Evolutionary conservation across 2,329 filamentous ascomycete genomes (phyloP).

Genomic region (Tolypocladium guangdongense): DNA sequence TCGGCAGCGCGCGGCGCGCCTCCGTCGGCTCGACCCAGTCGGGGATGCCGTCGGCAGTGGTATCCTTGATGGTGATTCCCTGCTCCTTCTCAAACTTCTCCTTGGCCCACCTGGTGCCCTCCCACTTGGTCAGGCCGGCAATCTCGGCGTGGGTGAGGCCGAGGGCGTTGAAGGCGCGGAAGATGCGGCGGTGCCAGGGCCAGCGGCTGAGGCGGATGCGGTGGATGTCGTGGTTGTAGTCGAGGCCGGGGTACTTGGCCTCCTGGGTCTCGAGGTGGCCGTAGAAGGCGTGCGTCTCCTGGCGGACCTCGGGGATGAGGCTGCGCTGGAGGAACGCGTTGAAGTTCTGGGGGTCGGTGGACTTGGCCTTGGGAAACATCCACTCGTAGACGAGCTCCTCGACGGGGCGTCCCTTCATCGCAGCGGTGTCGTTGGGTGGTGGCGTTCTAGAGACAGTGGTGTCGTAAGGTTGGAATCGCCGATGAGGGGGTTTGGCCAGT

Average conservation of each 20-base stretch:
- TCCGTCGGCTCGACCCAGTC: constrained; percentile 34
- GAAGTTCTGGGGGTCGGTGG: constrained; percentile 62
- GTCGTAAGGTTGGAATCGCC: not conserved
- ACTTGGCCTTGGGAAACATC: constrained; percentile 59
- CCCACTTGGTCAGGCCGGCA: constrained; percentile 64
- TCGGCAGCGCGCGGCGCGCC: constrained; percentile 1
- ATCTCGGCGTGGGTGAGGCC: constrained; percentile 61
- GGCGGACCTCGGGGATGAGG: constrained; percentile 66
- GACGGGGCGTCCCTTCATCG: constrained; percentile 62
- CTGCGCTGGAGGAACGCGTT: constrained; percentile 56
- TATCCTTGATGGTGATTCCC: constrained; percentile 58
- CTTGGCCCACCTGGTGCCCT: constrained; percentile 74
- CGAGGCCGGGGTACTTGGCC: constrained; percentile 70
- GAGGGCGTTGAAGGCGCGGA: constrained; percentile 63
- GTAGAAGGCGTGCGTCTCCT: constrained; percentile 70
- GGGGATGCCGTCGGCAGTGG: constrained; percentile 56
- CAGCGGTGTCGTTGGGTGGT: constrained; percentile 10
- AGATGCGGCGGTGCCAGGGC: constrained; percentile 65
- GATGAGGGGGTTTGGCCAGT: not conserved
- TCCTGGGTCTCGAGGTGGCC: constrained; percentile 70
- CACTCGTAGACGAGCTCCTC: constrained; percentile 64
- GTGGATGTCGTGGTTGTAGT: constrained; percentile 64
- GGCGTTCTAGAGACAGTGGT: not conserved
- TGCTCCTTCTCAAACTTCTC: constrained; percentile 71
- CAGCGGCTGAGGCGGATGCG: constrained; percentile 68